Base-by-base conservation (phyloP, 192 early-diverging fungal genomes). In the Mortierella hygrophila region DNA sequence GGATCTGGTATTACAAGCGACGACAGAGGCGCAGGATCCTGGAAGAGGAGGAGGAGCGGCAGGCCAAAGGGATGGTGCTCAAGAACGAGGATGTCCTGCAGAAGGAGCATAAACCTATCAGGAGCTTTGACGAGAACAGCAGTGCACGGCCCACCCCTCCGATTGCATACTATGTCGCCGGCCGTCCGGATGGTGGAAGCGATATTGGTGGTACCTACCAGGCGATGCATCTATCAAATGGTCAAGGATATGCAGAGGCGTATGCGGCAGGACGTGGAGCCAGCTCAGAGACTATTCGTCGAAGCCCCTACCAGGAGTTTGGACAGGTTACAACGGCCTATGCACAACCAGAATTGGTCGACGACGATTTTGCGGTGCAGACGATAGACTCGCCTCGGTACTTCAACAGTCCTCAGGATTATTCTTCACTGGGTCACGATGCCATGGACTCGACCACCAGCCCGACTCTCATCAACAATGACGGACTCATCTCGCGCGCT, bases 71-170 rank as follows among this genome's bases (percentile, higher is more conserved):
- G 1, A 57, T 81, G 78, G 84, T 73, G 1, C 71, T 86, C 35
- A 86, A 86, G 76, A 78, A 81, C 37, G 84, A 86, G 52, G 84
- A 86, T 40, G 29, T 44, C 26, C 26, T 86, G 37, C 84, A 86
- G n/a, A 80, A 81, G 55, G 84, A 86, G 9, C 75, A 78, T 44
- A 79, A 57, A 44, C 21, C 23, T 37, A 52, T 49, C 6, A 68
- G 49, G 13, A 29, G 16, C 29, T n/a, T 15, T 29, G 46, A 49
- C 37, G 21, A 63, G n/a, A 74, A 57, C 63, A 68, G 57, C 76
- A 49, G 49, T 35, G 23, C 40, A 26, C 20, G 38, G 20, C 26
- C 38, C 29, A 65, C 60, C 0, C 60, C 63, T 6, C 68, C 46
- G 15, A 68, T 49, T 26, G 20, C 60, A 21, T 77, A 68, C 35